Evolutionary conservation across 441 rosid species (phyloP).

Genomic region (Sinapis alba): DNA sequence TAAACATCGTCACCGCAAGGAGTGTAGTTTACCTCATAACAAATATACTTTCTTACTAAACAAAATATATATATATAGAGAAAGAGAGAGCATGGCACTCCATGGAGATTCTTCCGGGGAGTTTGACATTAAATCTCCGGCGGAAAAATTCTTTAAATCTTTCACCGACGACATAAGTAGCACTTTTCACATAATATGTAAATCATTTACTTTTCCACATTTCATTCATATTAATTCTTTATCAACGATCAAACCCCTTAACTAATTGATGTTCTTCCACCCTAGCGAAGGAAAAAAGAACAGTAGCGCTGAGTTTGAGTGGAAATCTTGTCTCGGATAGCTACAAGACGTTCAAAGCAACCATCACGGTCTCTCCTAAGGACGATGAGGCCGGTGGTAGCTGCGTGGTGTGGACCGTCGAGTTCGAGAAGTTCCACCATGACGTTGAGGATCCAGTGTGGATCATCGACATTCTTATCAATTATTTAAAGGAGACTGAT

Average conservation of each 20-base stretch:
- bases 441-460: slow-evolving; percentile 1
- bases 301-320: not conserved
- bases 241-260: not conserved
- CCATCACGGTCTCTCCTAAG: not conserved
- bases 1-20: not conserved
- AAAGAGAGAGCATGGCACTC: not conserved
- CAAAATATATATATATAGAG: not conserved
- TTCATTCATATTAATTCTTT: not conserved
- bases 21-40: not conserved
- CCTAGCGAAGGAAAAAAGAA: not conserved
- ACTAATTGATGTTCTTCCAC: not conserved
- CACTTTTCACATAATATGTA: slow-evolving; percentile 9
- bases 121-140: slow-evolving; percentile 13
- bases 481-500: slow-evolving; percentile 1
- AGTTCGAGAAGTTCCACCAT: slow-evolving; percentile 7
- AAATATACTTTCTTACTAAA: not conserved
- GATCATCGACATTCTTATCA: slow-evolving; percentile 9
- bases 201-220: not conserved
- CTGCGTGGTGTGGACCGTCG: slow-evolving; percentile 1
- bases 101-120: slow-evolving; percentile 1
- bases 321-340: slow-evolving; percentile 5
- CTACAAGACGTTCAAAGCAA: slow-evolving; percentile 8
- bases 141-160: not conserved
- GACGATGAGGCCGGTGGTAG: not conserved
- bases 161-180: slow-evolving; percentile 1